Evolutionary conservation across 208 protist species (phyloP), one percentile per base, ranked within the genome.

Genomic region (Vickermania ingenoplastis): DNA sequence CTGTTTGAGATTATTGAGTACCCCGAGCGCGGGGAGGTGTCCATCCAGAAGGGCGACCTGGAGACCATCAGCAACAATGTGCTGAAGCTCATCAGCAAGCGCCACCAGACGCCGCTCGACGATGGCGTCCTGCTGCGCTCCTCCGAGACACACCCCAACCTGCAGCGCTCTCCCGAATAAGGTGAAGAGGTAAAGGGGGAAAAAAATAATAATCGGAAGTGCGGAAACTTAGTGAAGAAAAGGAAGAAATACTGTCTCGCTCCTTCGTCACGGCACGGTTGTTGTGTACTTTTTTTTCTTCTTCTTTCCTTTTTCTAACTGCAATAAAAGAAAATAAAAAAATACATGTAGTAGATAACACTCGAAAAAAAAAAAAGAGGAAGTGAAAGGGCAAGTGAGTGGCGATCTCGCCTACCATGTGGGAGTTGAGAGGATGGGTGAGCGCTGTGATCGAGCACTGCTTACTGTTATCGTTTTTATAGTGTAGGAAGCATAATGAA

Each of bases 21-120:
- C 71, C 90, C 90, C 31, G 90, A 96, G 75, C 81, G 86, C 31
- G 90, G 90, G 1, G 90, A 92, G 66, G 69, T 95, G n/a, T 81
- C 68, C 59, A 57, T 95, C 1, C 67, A 69, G 31, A 59, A 65
- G 31, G 54, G 57, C 23, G 59, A 75, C 14, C 71, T 94, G 23
- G 76, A 89, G 59, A 56, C 75, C 29, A 73, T 91, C 59, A 84
- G 77, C 52, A 74, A 81, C 26, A 63, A 77, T 1, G 73, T 81
- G 14, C 71, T 94, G 49, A 71, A 74, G 49, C 69, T 90, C 28
- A 89, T 94, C 70, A 91, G 87, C 61, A 75, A 69, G 41, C 83
- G 87, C 25, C 87, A 94, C 67, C 83, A 88, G 68, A 94, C 87
- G 14, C 87, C 87, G 29, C 57, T 94, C 31, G 81, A 89, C 58